Percentiles rank a stretch among this genome's conserved stretches.
Evolutionary conservation across 352 stramenopile genomes (phyloP).

Genomic region (Saprolegnia parasitica): DNA sequence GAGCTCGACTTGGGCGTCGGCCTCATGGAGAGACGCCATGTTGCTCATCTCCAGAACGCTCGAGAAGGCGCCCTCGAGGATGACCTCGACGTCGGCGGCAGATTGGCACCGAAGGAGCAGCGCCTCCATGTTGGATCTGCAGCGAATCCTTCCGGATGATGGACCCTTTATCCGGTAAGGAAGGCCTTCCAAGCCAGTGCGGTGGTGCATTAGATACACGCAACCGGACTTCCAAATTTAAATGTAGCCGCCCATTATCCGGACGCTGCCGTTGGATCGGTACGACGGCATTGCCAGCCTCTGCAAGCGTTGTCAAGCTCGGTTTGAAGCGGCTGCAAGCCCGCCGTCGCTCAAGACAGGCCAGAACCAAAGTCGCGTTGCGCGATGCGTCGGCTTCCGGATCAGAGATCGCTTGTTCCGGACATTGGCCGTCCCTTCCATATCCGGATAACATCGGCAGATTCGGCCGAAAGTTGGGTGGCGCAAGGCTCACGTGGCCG

Average conservation of each 20-base stretch:
- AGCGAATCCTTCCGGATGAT: background rate
- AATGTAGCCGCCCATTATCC: too few species aligned
- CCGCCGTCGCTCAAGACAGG: too few species aligned
- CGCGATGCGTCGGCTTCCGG: too few species aligned
- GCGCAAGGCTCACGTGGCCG: background rate
- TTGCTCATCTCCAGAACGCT: background rate
- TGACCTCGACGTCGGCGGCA: conserved; percentile 3
- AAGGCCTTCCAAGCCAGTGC: background rate
- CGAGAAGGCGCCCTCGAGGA: conserved; percentile 2
- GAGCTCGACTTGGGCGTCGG: conserved; percentile 11
- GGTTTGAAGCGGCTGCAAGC: too few species aligned
- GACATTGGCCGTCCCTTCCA: too few species aligned
- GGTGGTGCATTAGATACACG: background rate
- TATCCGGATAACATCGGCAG: background rate
- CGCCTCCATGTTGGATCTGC: conserved; percentile 9
- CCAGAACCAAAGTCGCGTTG: too few species aligned
- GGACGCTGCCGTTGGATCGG: too few species aligned
- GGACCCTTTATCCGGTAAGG: background rate
- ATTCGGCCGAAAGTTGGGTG: background rate
- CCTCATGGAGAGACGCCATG: background rate
- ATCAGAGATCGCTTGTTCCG: too few species aligned
- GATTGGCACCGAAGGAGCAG: conserved; percentile 16
- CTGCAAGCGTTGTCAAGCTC: too few species aligned
- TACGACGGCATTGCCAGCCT: too few species aligned
- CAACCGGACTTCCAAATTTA: background rate